A percentile compares a stretch with the other conserved stretches of the same genome.
phyloP scores from a whole-genome alignment of 371 early-diverging fungal species.

The Gilbertella persicaria region DNA sequence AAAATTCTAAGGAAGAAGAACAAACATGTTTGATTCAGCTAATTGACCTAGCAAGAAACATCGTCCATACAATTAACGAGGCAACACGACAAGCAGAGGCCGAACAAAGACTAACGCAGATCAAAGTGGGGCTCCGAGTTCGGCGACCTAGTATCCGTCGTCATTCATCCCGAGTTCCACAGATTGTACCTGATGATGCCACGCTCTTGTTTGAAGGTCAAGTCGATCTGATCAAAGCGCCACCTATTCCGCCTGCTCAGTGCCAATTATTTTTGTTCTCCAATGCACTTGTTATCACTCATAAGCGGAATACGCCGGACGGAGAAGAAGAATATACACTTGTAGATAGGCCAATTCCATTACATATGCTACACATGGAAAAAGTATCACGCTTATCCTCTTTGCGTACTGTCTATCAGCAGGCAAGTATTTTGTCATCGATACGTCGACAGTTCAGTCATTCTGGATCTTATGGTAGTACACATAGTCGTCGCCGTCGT shows the following conservation, averaged over 20 bases:
- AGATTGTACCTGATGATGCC: constrained; percentile 13
- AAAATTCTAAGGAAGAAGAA: constrained; percentile 5
- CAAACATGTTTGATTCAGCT: neutral
- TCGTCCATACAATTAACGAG: constrained; percentile 18
- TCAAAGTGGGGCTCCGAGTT: constrained; percentile 5
- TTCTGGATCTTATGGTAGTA: neutral
- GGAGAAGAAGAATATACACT: constrained; percentile 8
- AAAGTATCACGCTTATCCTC: neutral
- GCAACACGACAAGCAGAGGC: constrained; percentile 15
- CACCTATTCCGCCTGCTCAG: neutral
- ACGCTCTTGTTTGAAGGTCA: constrained; percentile 10
- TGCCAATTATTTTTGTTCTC: constrained; percentile 18
- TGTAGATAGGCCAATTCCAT: constrained; percentile 15
- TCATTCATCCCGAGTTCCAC: constrained; percentile 3
- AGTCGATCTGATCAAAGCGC: neutral
- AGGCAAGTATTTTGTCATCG: constrained; percentile 11
- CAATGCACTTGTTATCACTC: constrained; percentile 10
- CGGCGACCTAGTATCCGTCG: neutral
- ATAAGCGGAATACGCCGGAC: neutral
- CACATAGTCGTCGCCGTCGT: no score
- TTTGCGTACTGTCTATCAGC: neutral
- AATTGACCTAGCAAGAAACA: neutral
- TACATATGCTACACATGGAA: constrained; percentile 12
- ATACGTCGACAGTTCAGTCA: constrained; percentile 8
- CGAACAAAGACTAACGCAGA: constrained; percentile 14